These are phyloP conservation scores for Luffa aegyptiaca DNA, from an alignment of 306 rosid species.

Conservation along the genomic window DNA sequence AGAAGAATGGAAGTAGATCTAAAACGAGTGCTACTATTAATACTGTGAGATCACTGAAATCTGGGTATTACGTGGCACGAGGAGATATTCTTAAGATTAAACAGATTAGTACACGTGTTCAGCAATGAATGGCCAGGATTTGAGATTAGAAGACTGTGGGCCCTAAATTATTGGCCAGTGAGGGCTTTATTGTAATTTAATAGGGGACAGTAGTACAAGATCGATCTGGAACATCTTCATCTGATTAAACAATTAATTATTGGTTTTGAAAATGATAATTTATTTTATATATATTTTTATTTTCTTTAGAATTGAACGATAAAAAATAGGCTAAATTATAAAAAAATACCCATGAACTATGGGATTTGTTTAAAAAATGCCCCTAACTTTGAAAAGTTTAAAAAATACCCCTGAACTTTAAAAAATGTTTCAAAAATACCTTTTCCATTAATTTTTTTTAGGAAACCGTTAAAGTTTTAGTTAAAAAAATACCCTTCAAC, in stretches of 20 bases:
- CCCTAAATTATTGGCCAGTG: neutral
- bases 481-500: too few relatives aligned
- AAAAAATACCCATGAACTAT: too few relatives aligned
- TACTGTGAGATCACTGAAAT: neutral
- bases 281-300: neutral
- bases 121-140: neutral
- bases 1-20: neutral
- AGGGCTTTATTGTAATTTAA: neutral
- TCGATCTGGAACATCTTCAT: neutral
- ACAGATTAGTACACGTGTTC: neutral
- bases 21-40: neutral
- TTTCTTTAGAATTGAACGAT: neutral
- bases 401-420: too few relatives aligned
- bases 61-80: slow-evolving; percentile 1
- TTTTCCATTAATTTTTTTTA: too few relatives aligned
- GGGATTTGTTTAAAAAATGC: too few relatives aligned
- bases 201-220: neutral
- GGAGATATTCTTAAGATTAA: neutral
- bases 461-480: too few relatives aligned
- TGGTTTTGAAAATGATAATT: neutral
- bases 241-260: neutral
- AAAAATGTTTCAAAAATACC: too few relatives aligned
- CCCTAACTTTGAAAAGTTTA: too few relatives aligned
- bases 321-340: too few relatives aligned
- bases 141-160: neutral